Percentiles rank a stretch among this genome's conserved stretches.
phyloP scores from a whole-genome alignment of 2,329 filamentous ascomycete species.

The Tolypocladium cylindrosporum region DNA sequence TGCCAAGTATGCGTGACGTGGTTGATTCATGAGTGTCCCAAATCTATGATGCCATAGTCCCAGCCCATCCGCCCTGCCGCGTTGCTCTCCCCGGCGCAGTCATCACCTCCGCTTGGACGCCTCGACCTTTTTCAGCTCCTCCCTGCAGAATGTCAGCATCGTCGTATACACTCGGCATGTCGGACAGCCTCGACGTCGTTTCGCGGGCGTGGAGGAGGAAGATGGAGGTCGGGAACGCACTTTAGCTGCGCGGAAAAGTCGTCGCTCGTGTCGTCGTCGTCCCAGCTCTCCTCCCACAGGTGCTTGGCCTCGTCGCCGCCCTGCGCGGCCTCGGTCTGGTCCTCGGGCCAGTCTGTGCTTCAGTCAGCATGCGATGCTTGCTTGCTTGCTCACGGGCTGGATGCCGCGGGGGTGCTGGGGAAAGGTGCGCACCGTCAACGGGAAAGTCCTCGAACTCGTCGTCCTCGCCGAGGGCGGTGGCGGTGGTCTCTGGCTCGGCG shows the following conservation, averaged over 20 bases:
- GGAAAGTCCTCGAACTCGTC: constrained; percentile 99
- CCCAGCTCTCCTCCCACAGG: constrained; percentile 99
- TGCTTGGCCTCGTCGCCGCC: constrained; percentile 60
- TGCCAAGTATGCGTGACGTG: not conserved
- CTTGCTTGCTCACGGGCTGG: too few species aligned
- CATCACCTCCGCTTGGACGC: constrained; percentile 53
- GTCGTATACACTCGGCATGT: not conserved
- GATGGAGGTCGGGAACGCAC: constrained; percentile 40
- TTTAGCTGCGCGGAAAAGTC: constrained; percentile 93
- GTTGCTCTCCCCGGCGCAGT: constrained; percentile 7
- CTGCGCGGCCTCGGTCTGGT: constrained; percentile 75
- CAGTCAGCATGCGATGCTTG: not conserved
- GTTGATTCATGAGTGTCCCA: not conserved
- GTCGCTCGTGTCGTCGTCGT: constrained; percentile 93
- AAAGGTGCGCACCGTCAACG: constrained; percentile 62
- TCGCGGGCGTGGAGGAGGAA: not conserved
- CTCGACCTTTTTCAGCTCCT: constrained; percentile 93
- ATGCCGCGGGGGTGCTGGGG: too few species aligned
- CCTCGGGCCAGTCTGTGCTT: constrained; percentile 76
- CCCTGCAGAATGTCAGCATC: constrained; percentile 37
- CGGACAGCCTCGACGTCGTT: not conserved
- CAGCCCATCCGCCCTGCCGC: constrained; percentile 10
- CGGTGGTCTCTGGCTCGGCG: constrained; percentile 23
- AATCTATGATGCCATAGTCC: not conserved
- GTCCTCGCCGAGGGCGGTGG: constrained; percentile 78